Percentiles rank a stretch among this genome's conserved stretches.
These are phyloP conservation scores for Cyclotella cryptica DNA, from an alignment of 108 stramenopile species.

Conservation along the genomic window DNA sequence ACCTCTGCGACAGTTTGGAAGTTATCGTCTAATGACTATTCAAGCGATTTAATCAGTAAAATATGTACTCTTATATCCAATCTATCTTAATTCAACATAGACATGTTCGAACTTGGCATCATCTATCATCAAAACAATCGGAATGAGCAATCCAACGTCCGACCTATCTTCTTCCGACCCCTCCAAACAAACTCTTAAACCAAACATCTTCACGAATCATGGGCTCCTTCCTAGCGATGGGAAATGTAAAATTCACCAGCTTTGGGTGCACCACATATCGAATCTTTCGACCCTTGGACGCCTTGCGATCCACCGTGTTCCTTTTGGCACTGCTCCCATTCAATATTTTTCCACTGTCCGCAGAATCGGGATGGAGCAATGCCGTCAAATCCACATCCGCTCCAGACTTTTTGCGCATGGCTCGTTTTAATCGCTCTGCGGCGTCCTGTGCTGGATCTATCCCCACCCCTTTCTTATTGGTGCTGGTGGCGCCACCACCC, in stretches of 20 bases:
- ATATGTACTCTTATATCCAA: too few relatives aligned
- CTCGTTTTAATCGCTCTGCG: conserved; percentile 45
- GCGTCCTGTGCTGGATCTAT: conserved; percentile 54
- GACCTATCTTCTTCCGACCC: conserved; percentile 46
- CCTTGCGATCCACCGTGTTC: conserved; percentile 86
- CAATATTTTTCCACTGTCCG: background rate
- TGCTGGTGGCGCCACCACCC: conserved; percentile 18
- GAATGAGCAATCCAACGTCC: too few relatives aligned
- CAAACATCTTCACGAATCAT: conserved; percentile 78
- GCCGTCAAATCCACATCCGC: conserved; percentile 36
- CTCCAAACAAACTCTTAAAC: conserved; percentile 88
- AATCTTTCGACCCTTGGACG: conserved; percentile 95
- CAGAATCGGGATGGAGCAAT: conserved; percentile 10
- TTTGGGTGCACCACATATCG: conserved; percentile 91
- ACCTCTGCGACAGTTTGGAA: too few relatives aligned
- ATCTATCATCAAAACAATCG: background rate
- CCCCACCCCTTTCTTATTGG: background rate
- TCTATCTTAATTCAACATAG: too few relatives aligned
- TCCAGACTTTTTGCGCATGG: conserved; percentile 52
- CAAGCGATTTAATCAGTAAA: too few relatives aligned
- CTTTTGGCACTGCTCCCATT: conserved; percentile 38
- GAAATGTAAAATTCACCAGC: conserved; percentile 94
- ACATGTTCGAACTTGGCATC: background rate
- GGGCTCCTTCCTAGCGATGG: conserved; percentile 65
- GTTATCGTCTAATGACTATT: too few relatives aligned